These are phyloP conservation scores for Sporisorium graminicola DNA, from an alignment of 1,284 basidiomycete species.

Conservation along the genomic window DNA sequence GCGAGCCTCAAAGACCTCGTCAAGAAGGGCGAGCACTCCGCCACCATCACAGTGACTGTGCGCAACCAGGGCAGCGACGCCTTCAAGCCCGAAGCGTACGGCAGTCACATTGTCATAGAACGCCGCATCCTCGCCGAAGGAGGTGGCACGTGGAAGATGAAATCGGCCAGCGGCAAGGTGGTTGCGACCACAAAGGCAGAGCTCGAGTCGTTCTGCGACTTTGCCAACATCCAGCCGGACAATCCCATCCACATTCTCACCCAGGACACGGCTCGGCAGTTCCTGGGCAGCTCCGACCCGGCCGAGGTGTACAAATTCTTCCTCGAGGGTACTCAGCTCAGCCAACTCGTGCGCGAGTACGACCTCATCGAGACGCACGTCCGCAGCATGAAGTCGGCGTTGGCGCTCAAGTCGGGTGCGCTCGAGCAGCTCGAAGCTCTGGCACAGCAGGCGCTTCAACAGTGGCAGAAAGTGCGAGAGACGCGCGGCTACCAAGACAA, in stretches of 20 bases:
- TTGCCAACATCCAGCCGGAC: constrained; percentile 96
- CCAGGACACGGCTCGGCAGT: constrained; percentile 78
- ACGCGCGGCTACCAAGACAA: constrained; percentile 80
- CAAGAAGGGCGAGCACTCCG: constrained; percentile 82
- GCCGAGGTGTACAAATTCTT: constrained; percentile 93
- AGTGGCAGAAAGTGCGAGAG: constrained; percentile 80
- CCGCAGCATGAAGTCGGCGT: constrained; percentile 52
- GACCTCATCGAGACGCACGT: constrained; percentile 75
- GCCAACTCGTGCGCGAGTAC: constrained; percentile 88
- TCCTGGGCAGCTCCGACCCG: constrained; percentile 85
- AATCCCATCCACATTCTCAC: constrained; percentile 89
- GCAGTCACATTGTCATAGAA: constrained; percentile 85
- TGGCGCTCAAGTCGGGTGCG: constrained; percentile 73
- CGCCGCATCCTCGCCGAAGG: constrained; percentile 84
- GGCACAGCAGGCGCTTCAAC: constrained; percentile 75
- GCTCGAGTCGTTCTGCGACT: constrained; percentile 87
- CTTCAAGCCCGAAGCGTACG: constrained; percentile 84
- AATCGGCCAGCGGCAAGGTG: constrained; percentile 75
- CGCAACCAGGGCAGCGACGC: constrained; percentile 92
- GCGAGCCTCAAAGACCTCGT: constrained; percentile 89
- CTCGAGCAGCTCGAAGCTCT: constrained; percentile 80
- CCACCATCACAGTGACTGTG: constrained; percentile 83
- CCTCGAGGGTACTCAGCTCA: constrained; percentile 90
- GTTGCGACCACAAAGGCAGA: constrained; percentile 87
- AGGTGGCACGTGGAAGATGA: constrained; percentile 84